These are phyloP conservation scores for Lepidium aucheri DNA, from an alignment of 345 rosid species.

Conservation along the genomic window DNA sequence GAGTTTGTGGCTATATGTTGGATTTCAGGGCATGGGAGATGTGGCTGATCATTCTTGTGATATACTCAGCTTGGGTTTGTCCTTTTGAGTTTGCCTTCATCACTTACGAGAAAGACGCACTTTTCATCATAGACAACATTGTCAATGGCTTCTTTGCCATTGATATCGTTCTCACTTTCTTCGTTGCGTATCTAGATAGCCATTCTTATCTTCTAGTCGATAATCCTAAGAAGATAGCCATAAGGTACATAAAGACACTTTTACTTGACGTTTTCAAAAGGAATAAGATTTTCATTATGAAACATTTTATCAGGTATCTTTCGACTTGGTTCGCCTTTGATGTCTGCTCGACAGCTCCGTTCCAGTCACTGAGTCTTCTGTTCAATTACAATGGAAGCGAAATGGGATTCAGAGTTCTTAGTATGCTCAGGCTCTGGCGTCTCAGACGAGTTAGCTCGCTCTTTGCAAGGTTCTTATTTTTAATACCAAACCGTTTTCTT, in stretches of 20 bases:
- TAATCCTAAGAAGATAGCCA: constrained; percentile 73
- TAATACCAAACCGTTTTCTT: background rate
- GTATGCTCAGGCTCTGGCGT: constrained; percentile 97
- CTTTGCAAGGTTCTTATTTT: constrained; percentile 65
- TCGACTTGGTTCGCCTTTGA: constrained; percentile 92
- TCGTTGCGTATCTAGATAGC: constrained; percentile 75
- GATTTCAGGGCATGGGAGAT: constrained; percentile 86
- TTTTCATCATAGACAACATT: constrained; percentile 68
- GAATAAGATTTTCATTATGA: background rate
- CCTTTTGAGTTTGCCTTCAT: constrained; percentile 88
- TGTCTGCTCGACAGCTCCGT: constrained; percentile 85
- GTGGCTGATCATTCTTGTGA: constrained; percentile 76
- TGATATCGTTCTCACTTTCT: constrained; percentile 87
- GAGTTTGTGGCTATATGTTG: constrained; percentile 20
- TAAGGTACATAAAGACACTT: constrained; percentile 34
- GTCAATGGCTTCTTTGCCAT: constrained; percentile 88
- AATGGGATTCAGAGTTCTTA: constrained; percentile 66
- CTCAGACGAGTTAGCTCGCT: constrained; percentile 91
- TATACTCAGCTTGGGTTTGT: constrained; percentile 95
- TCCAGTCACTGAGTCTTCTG: constrained; percentile 64
- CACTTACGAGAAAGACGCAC: constrained; percentile 61
- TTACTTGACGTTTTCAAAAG: background rate
- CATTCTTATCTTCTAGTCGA: constrained; percentile 74
- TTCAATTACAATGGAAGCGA: constrained; percentile 54
- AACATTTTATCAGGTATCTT: constrained; percentile 35